Base-by-base conservation (phyloP, 2,329 filamentous ascomycete species). In the Dothideomycetes sp. region DNA sequence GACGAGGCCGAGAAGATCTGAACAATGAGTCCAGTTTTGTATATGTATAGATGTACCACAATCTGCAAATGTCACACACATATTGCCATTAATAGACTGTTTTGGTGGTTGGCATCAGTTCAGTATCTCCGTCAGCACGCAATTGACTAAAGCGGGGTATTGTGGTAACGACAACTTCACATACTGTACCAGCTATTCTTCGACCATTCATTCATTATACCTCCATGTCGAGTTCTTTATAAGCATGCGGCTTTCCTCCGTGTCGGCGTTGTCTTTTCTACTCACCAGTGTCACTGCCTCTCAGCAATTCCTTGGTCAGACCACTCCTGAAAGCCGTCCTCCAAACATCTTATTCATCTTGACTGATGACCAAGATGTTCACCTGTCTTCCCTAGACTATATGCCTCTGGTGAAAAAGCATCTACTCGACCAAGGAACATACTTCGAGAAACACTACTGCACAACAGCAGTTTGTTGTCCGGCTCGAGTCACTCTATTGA, bases 1-100 rank as follows among this genome's bases (percentile, higher is more conserved):
- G 85, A 93, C 50, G 89, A 96, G 69, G 80, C 85, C 1, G 88
- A 96, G 72, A 85, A 79, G 63, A 66, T 93, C n/a, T 40, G 33
- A 25, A 24, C 23, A 12, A 24, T 24, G 12, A 24, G 12, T 6
- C 23, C 6, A 27, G 16, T 11, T 11, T 25, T 40, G 37, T 40
- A 40, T n/a, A 40, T n/a, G 11, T 40, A 40, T 20, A 4, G 8
- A 13, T 40, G 29, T 40, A 40, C 32, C 16, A 40, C 22, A 28
- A 33, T 12, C 37, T 18, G 3, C 20, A 8, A 12, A 18, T 27
- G 3, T 31, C 13, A n/a, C 20, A 11, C 5, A 18, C 17, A 11
- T 17, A 28, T 28, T 5, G 13, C 12, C 5, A 20, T 35, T 8
- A n/a, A n/a, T 16, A 9, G 34, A 16, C 13, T 16, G 7, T n/a